These are phyloP conservation scores for Blastobotrys elegans DNA, from an alignment of 1,139 yeast species.

Conservation along the genomic window DNA sequence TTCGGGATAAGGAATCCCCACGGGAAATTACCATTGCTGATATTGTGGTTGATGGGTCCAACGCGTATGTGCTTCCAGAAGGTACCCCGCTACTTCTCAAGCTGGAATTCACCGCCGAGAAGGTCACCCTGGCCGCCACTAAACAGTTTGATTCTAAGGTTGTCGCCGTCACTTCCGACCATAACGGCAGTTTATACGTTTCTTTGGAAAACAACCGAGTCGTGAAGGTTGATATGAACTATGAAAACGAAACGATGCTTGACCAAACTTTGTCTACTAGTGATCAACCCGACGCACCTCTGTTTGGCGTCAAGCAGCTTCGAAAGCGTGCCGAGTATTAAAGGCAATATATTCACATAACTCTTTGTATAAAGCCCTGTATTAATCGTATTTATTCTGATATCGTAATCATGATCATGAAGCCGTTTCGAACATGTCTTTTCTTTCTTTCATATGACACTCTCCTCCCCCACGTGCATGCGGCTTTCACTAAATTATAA, in stretches of 20 bases:
- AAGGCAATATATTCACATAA: too few relatives aligned
- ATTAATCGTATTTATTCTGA: background rate
- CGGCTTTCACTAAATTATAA: too few relatives aligned
- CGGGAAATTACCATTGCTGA: conserved; percentile 63
- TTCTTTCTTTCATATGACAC: too few relatives aligned
- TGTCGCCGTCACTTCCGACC: background rate
- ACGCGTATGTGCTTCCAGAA: conserved; percentile 2
- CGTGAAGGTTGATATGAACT: background rate
- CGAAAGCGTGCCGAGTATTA: conserved; percentile 81
- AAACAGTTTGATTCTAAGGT: conserved; percentile 1
- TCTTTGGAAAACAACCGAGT: background rate
- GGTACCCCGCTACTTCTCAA: conserved; percentile 6
- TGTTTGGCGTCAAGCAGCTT: conserved; percentile 57
- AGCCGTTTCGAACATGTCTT: too few relatives aligned
- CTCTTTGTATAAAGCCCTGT: too few relatives aligned
- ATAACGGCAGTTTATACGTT: background rate
- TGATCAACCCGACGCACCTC: conserved; percentile 38
- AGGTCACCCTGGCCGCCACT: background rate
- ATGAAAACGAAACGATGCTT: background rate
- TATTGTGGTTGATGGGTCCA: conserved; percentile 48
- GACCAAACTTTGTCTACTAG: background rate
- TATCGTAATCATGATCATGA: too few relatives aligned
- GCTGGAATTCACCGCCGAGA: conserved; percentile 1
- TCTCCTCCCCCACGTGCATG: too few relatives aligned
- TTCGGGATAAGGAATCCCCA: conserved; percentile 40